Percentiles rank a stretch among this genome's conserved stretches.
Evolutionary conservation across 1,139 yeast genomes (phyloP).

Genomic region (Taphrina populina): DNA sequence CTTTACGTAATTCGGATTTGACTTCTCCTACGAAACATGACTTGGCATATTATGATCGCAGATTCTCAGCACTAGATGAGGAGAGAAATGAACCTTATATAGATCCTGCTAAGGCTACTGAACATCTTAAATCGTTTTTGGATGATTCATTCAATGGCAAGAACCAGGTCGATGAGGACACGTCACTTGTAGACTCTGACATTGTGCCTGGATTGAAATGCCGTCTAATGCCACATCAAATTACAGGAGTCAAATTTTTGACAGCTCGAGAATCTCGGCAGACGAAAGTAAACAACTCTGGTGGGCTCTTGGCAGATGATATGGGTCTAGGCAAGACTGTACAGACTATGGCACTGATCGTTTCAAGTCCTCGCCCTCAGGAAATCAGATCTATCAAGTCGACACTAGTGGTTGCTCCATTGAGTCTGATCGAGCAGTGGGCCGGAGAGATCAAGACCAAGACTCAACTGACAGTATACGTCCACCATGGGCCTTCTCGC

Average conservation of each 20-base stretch:
- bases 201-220: slow-evolving; percentile 51
- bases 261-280: slow-evolving; percentile 59
- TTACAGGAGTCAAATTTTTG: slow-evolving; percentile 48
- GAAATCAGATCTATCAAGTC: slow-evolving; percentile 44
- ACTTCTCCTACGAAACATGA: slow-evolving; percentile 9
- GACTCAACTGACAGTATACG: slow-evolving; percentile 40
- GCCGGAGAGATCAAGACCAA: slow-evolving; percentile 58
- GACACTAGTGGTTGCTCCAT: slow-evolving; percentile 72
- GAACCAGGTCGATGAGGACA: slow-evolving; percentile 57
- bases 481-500: slow-evolving; percentile 34
- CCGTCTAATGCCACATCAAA: slow-evolving; percentile 66
- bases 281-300: slow-evolving; percentile 54
- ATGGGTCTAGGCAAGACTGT: slow-evolving; percentile 96
- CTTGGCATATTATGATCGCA: background rate
- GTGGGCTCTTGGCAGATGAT: slow-evolving; percentile 96
- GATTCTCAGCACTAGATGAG: slow-evolving; percentile 8
- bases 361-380: slow-evolving; percentile 41
- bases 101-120: slow-evolving; percentile 45
- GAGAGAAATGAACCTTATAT: background rate
- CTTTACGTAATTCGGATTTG: slow-evolving; percentile 10
- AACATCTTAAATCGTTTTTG: slow-evolving; percentile 73
- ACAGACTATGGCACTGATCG: slow-evolving; percentile 69
- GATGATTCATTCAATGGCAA: slow-evolving; percentile 55
- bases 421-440: slow-evolving; percentile 74
- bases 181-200: slow-evolving; percentile 42